phyloP scores from a whole-genome alignment of 257 asterid genomes.

The Nicotiana noctiflora region DNA sequence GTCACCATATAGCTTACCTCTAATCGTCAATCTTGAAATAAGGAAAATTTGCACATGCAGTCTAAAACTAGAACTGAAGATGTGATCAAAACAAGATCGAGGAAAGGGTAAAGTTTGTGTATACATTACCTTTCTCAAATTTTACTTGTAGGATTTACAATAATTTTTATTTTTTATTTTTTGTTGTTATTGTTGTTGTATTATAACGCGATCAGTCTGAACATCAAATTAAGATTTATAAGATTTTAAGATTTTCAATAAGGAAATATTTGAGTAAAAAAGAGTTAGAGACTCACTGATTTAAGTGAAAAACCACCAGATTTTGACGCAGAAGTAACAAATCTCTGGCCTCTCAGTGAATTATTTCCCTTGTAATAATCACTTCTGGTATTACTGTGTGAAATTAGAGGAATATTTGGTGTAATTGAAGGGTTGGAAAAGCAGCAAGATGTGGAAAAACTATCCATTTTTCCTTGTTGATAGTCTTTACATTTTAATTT shows the following conservation, averaged over 20 bases:
- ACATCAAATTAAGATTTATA: neutral
- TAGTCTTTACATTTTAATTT: neutral
- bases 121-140: too few species aligned
- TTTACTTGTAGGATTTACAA: too few species aligned
- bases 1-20: neutral
- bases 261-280: neutral
- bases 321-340: slow-evolving; percentile 41
- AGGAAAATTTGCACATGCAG: neutral
- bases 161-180: too few species aligned
- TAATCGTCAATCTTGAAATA: neutral
- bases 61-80: neutral
- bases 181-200: too few species aligned
- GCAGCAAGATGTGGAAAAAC: neutral
- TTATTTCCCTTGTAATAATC: neutral
- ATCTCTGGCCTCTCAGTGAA: slow-evolving; percentile 8
- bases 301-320: slow-evolving; percentile 54
- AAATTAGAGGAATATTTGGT: neutral
- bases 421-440: neutral
- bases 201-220: neutral
- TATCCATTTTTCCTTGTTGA: neutral
- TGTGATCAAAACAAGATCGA: too few species aligned
- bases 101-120: too few species aligned
- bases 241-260: neutral
- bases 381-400: slow-evolving; percentile 7
- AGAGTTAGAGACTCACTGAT: slow-evolving; percentile 30